Base-by-base conservation (phyloP, 73 alveolate species). In the Tetrahymena thermophila region DNA sequence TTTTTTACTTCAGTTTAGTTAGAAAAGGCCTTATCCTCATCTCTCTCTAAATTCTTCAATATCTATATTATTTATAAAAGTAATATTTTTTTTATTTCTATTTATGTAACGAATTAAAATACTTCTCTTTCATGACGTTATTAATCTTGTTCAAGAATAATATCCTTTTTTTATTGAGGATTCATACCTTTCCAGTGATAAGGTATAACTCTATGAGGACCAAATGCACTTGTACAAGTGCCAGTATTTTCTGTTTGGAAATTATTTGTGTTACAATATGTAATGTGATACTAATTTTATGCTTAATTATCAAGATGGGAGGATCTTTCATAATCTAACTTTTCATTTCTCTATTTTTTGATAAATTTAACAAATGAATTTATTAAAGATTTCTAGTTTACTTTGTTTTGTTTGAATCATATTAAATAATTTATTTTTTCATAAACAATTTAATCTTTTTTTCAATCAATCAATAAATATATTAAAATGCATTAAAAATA, bases 191-290 rank as follows among this genome's bases (percentile, higher is more conserved):
- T 98, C 94, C 93, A 98, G 85, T 98, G 99, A 94, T 98, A 98
- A 7, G 99, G 99, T 94, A 97, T 94, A n/a, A 98, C 99, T 95
- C 99, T 83, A 94, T 98, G 99, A 50, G 98, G 96, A 50, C 99
- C 99, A 34, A 98, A 89, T 31, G 95, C 94, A 83, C 97, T 89
- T 43, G 96, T 38, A 57, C 95, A 93, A 85, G 99, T 98, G 35
- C 95, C 94, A 35, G 99, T 97, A 94, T 98, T 96, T 71, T 71
- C 89, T 10, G 89, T 71, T 71, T 71, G 37, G 40, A 71, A 71
- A 31, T 71, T 71, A 17, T 71, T 71, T 71, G 89, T 71, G 37
- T 71, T 71, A 34, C 89, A 71, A 71, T 71, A 71, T 19, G 89
- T 71, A 71, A 71, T 71, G 37, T 71, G 89, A n/a, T 71, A 71